Evolutionary conservation across 1,139 yeast genomes (phyloP).

Genomic region (Tardiomyces blankii): DNA sequence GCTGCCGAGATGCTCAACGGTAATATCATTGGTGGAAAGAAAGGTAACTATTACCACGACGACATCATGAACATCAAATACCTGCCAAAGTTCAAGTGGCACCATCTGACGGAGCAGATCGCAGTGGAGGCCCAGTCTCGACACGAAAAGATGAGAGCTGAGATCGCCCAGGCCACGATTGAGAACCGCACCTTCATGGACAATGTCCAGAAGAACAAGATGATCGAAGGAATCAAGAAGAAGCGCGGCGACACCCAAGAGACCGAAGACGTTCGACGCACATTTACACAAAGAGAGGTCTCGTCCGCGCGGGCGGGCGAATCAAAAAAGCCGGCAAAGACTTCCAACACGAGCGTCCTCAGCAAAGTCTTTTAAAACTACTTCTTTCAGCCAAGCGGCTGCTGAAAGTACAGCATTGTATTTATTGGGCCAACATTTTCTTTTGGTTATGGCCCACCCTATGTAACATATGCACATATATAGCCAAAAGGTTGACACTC

Average conservation of each 20-base stretch:
- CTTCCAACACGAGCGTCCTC: conserved; percentile 11
- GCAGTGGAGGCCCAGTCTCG: conserved; percentile 84
- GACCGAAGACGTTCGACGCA: conserved; percentile 10
- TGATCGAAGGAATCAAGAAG: conserved; percentile 55
- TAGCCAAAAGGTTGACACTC: too few species aligned
- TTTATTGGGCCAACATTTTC: neutral
- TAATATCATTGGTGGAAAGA: conserved; percentile 82
- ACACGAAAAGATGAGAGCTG: conserved; percentile 78
- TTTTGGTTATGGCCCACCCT: too few species aligned
- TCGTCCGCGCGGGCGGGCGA: conserved; percentile 13
- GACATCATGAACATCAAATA: conserved; percentile 88
- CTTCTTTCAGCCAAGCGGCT: neutral
- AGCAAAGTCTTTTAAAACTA: conserved; percentile 12
- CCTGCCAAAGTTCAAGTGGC: conserved; percentile 89
- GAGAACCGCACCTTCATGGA: conserved; percentile 71
- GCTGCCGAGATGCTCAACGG: conserved; percentile 85
- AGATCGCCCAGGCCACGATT: conserved; percentile 79
- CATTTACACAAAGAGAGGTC: conserved; percentile 22
- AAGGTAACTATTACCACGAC: conserved; percentile 86
- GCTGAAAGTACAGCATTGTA: neutral
- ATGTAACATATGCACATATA: conserved; percentile 1
- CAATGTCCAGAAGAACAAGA: conserved; percentile 80
- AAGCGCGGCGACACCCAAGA: conserved; percentile 32
- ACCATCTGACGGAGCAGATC: conserved; percentile 85
- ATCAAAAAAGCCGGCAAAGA: conserved; percentile 6